Evolutionary conservation across 495 filamentous ascomycete genomes (phyloP).

Genomic region (Rostrohypoxylon terebratum): DNA sequence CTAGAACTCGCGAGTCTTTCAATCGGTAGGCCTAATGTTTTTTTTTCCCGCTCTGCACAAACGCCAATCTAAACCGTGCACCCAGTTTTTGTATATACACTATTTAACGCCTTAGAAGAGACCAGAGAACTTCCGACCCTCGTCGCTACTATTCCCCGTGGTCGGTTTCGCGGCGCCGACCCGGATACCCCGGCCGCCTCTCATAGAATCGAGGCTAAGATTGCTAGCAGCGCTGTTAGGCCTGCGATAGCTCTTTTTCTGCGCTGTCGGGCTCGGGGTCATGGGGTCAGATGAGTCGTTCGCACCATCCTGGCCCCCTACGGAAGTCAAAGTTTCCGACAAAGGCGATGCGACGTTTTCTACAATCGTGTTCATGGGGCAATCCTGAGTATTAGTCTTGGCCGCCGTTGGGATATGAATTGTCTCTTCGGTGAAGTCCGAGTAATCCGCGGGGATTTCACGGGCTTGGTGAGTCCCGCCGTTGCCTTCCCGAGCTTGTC

Average conservation of each 20-base stretch:
- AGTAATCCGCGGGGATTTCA: slow-evolving; percentile 25
- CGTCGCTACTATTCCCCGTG: slow-evolving; percentile 45
- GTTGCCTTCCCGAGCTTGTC: slow-evolving; percentile 15
- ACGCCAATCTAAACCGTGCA: slow-evolving; percentile 26
- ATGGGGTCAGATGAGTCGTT: slow-evolving; percentile 18
- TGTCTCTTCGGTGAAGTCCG: slow-evolving; percentile 13
- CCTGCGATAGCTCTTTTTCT: slow-evolving; percentile 28
- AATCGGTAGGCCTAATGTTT: background rate
- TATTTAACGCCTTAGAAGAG: background rate
- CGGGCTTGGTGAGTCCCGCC: slow-evolving; percentile 31
- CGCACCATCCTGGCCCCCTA: slow-evolving; percentile 16
- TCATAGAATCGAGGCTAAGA: slow-evolving; percentile 46
- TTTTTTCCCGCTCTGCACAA: slow-evolving; percentile 6
- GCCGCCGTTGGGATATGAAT: background rate
- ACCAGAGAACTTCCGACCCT: slow-evolving; percentile 30
- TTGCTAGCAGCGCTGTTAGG: slow-evolving; percentile 42
- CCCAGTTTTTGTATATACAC: slow-evolving; percentile 13
- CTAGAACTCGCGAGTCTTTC: slow-evolving; percentile 1
- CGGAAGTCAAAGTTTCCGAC: slow-evolving; percentile 17
- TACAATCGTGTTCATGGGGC: slow-evolving; percentile 35
- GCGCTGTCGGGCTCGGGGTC: slow-evolving; percentile 39
- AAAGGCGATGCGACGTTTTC: slow-evolving; percentile 25
- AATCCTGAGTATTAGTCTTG: slow-evolving; percentile 26
- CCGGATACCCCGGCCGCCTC: slow-evolving; percentile 47
- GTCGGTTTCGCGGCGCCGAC: slow-evolving; percentile 50